Base-by-base conservation (phyloP, 441 rosid species). In the Francoa sonchifolia region DNA sequence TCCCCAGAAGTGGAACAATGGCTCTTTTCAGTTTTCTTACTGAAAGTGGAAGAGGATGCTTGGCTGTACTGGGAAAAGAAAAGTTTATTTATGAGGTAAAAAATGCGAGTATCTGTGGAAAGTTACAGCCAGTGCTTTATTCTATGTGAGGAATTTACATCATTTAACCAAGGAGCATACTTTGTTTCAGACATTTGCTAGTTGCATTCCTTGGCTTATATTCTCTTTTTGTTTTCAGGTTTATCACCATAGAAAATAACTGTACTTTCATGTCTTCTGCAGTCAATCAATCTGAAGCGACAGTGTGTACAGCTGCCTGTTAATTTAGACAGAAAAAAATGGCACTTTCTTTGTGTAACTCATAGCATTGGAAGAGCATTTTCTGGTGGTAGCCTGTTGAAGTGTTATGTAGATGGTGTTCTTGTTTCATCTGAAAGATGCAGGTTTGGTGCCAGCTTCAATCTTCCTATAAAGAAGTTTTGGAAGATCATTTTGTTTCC, bases 391-490 rank as follows among this genome's bases (percentile, higher is more conserved):
- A 92, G 99, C 67, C 57, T 75, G 49, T 55, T 92, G 61, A 74
- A 72, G 67, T 92, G 94, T 68, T 92, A 76, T 55, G 62, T 92
- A 30, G 89, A 92, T 63, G 95, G 97, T 46, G 77, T 60, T 47
- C 87, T 83, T 48, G 78, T 82, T 32, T 82, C 94, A 56, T 92
- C 99, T 42, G 97, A 87, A 66, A 84, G 79, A 92, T 92, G 99
- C 99, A 92, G 99, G 99, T 83, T 52, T 25, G 35, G 11, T 27
- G 33, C 43, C 13, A 22, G 19, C 39, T 50, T 37, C 38, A 8
- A 12, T 43, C 18, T 46, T 39, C 25, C 35, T 32, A 45, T 26
- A 33, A 33, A 38, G 32, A 30, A 5, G 5, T 19, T 8, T 58
- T 48, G 6, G 26, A 8, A 28, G 36, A 40, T 42, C 34, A 45